Evolutionary conservation across 1,284 basidiomycete genomes (phyloP).

Genomic region (Moesziomyces sp.): DNA sequence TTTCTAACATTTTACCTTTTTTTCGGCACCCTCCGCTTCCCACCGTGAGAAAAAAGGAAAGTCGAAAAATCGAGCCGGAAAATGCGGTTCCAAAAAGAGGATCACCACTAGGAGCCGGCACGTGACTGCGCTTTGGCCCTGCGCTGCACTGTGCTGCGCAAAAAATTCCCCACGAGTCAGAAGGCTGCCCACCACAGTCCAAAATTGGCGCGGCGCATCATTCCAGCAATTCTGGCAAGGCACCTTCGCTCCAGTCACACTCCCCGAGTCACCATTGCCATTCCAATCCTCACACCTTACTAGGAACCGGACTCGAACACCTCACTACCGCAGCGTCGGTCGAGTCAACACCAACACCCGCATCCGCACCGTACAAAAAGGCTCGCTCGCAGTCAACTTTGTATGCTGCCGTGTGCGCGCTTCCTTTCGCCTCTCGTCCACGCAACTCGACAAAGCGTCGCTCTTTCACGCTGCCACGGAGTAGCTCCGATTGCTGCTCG

Average conservation of each 20-base stretch:
- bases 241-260: not conserved
- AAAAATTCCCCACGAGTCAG: not conserved
- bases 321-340: too few relatives aligned
- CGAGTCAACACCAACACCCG: too few relatives aligned
- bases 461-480: slow-evolving; percentile 6
- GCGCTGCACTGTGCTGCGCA: not conserved
- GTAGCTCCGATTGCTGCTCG: not conserved
- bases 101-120: not conserved
- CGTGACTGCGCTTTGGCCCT: not conserved
- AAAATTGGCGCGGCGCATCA: not conserved
- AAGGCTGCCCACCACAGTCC: not conserved
- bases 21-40: too few relatives aligned
- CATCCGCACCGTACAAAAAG: slow-evolving; percentile 2
- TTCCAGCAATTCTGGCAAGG: not conserved
- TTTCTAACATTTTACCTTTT: too few relatives aligned
- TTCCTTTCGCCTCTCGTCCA: slow-evolving; percentile 14
- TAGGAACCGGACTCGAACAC: not conserved
- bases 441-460: slow-evolving; percentile 9
- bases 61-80: not conserved
- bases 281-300: not conserved
- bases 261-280: not conserved
- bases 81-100: not conserved
- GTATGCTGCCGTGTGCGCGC: slow-evolving; percentile 27
- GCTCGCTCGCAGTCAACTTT: slow-evolving; percentile 20
- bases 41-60: not conserved